A percentile compares a stretch with the other conserved stretches of the same genome.
phyloP scores from a whole-genome alignment of 371 early-diverging fungal genomes.

The Mucor circinelloides region DNA sequence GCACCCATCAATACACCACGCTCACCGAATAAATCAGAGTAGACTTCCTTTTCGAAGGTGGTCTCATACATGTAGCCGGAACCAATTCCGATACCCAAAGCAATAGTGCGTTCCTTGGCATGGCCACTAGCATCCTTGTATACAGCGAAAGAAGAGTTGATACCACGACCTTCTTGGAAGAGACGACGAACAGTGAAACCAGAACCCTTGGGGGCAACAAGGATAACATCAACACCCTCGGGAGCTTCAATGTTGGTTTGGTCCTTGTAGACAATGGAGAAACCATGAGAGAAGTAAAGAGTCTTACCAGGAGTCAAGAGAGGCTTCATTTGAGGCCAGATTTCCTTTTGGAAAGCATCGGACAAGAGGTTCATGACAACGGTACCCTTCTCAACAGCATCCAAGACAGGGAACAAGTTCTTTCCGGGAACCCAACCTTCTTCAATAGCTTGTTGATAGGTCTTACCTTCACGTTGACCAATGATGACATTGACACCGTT shows the following conservation, averaged over 20 bases:
- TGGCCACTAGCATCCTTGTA: slow-evolving; percentile 92
- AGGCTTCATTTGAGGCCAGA: slow-evolving; percentile 90
- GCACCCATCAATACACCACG: slow-evolving; percentile 98
- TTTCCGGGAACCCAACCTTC: slow-evolving; percentile 98
- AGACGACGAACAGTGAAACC: slow-evolving; percentile 95
- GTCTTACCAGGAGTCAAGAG: slow-evolving; percentile 96
- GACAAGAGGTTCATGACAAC: slow-evolving; percentile 96
- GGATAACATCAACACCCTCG: slow-evolving; percentile 90
- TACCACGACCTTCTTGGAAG: slow-evolving; percentile 96
- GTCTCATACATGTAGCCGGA: slow-evolving; percentile 98
- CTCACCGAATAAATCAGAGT: slow-evolving; percentile 96
- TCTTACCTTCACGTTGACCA: slow-evolving; percentile 92
- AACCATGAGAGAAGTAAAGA: slow-evolving; percentile 97
- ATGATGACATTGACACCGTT: slow-evolving; percentile 95
- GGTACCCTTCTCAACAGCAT: slow-evolving; percentile 89
- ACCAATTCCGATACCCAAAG: slow-evolving; percentile 94
- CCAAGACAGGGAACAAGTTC: slow-evolving; percentile 92
- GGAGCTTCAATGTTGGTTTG: slow-evolving; percentile 93
- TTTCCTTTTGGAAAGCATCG: slow-evolving; percentile 94
- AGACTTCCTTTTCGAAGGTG: slow-evolving; percentile 95
- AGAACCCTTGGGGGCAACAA: slow-evolving; percentile 96
- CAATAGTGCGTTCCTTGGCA: slow-evolving; percentile 92
- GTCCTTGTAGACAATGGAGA: slow-evolving; percentile 92
- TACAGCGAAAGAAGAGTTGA: slow-evolving; percentile 97
- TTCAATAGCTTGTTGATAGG: slow-evolving; percentile 91